Conservation (phyloP, 768 basidiomycete genomes). For the Tulasnella sp. region DNA sequence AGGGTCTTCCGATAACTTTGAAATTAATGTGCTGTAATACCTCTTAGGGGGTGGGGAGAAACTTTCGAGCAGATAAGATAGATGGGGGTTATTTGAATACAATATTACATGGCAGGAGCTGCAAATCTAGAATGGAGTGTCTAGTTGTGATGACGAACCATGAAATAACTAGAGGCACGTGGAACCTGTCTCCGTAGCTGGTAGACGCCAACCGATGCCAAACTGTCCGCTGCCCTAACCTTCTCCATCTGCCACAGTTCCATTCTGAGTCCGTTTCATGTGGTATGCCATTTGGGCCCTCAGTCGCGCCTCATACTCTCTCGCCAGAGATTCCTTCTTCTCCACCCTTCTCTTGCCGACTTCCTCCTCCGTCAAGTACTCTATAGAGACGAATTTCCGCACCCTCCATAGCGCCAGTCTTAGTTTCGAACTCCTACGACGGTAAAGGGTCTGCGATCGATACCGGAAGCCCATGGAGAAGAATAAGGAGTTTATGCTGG, state of each 20-base stretch:
- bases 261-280: background rate
- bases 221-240: background rate
- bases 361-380: conserved; percentile 7
- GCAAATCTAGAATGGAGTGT: background rate
- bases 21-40: background rate
- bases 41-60: background rate
- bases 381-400: background rate
- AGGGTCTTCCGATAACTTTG: background rate
- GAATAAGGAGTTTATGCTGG: background rate
- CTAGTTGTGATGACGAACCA: background rate
- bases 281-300: background rate
- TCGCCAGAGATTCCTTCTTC: background rate
- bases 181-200: background rate
- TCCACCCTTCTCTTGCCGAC: background rate
- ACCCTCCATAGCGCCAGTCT: background rate
- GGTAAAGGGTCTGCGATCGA: conserved; percentile 16
- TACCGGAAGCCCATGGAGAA: conserved; percentile 21
- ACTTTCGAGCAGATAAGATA: background rate
- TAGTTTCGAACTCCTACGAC: background rate
- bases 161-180: background rate
- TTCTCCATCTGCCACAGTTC: background rate
- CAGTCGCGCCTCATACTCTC: background rate
- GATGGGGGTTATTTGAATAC: background rate
- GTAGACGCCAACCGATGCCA: no score
- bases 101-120: background rate